Evolutionary conservation across 163 green algal genomes (phyloP).

Genomic region (Chlorella variabilis): DNA sequence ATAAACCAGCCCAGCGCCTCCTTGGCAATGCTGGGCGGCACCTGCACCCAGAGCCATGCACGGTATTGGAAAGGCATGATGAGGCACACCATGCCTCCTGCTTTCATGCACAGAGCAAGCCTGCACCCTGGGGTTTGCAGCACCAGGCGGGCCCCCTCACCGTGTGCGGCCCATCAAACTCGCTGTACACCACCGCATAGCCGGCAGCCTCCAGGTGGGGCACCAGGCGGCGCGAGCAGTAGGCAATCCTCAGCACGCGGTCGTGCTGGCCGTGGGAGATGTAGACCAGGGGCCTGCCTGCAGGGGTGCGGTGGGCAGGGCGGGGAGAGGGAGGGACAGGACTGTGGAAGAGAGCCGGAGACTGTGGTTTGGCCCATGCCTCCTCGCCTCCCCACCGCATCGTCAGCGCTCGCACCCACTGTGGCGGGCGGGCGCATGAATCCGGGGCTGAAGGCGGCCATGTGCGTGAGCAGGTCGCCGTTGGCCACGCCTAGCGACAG

Average conservation of each 20-base stretch:
- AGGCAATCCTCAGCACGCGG: constrained; percentile 42
- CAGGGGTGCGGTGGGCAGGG: constrained; percentile 3
- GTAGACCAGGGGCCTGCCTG: constrained; percentile 44
- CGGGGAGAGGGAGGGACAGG: too few relatives aligned
- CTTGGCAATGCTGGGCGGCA: background rate
- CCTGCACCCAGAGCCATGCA: background rate
- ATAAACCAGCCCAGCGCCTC: constrained; percentile 6
- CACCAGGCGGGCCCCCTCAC: background rate
- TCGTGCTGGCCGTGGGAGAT: constrained; percentile 49
- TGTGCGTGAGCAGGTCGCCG: constrained; percentile 51
- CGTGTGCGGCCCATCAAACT: constrained; percentile 41
- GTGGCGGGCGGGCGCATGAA: constrained; percentile 41
- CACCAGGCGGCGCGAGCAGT: constrained; percentile 38
- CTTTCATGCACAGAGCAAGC: too few relatives aligned
- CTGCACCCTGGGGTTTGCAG: too few relatives aligned
- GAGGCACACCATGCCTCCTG: too few relatives aligned
- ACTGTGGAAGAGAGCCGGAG: too few relatives aligned
- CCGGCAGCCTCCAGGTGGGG: constrained; percentile 28
- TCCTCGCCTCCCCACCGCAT: too few relatives aligned
- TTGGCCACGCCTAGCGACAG: constrained; percentile 59
- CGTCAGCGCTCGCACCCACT: constrained; percentile 21
- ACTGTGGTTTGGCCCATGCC: too few relatives aligned
- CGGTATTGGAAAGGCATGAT: too few relatives aligned
- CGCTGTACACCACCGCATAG: constrained; percentile 33
- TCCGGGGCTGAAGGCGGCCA: constrained; percentile 53